A percentile compares a stretch with the other conserved stretches of the same genome.
Conservation (phyloP, 306 rosid genomes). For the Acacia confusa region DNA sequence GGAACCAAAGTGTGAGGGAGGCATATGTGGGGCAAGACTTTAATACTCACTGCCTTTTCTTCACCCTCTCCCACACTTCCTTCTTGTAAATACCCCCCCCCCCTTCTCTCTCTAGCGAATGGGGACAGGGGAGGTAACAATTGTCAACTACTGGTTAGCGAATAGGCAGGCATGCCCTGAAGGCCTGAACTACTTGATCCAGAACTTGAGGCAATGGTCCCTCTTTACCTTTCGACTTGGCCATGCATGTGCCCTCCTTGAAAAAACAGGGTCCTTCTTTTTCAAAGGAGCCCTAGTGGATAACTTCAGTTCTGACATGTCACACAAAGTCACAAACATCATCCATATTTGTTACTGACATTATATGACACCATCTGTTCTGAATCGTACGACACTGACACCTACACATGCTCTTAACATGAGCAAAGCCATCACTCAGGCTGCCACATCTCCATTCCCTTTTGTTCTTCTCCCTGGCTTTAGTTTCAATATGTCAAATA, state of each 20-base stretch:
- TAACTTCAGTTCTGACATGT: background rate
- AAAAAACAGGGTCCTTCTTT: background rate
- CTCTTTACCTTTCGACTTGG: background rate
- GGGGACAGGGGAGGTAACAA: background rate
- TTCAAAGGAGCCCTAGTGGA: background rate
- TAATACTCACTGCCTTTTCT: background rate
- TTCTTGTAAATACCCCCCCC: background rate
- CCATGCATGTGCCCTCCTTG: background rate
- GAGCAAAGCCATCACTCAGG: background rate
- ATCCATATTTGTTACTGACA: background rate
- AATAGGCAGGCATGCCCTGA: background rate
- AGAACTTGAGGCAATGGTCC: background rate
- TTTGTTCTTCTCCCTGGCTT: background rate
- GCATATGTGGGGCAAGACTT: slow-evolving; percentile 50
- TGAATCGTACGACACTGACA: background rate
- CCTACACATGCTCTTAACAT: background rate
- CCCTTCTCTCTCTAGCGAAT: background rate
- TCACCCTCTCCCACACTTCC: slow-evolving; percentile 15
- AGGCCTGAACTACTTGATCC: background rate
- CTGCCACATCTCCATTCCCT: background rate
- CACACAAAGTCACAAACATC: background rate
- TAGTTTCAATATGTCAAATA: background rate
- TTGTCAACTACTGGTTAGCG: background rate
- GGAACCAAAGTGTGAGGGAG: slow-evolving; percentile 35
- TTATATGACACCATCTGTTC: background rate